Evolutionary conservation across 225 moss, liverwort and hornwort species (phyloP).

Genomic region (Takakia lepidozioides): DNA sequence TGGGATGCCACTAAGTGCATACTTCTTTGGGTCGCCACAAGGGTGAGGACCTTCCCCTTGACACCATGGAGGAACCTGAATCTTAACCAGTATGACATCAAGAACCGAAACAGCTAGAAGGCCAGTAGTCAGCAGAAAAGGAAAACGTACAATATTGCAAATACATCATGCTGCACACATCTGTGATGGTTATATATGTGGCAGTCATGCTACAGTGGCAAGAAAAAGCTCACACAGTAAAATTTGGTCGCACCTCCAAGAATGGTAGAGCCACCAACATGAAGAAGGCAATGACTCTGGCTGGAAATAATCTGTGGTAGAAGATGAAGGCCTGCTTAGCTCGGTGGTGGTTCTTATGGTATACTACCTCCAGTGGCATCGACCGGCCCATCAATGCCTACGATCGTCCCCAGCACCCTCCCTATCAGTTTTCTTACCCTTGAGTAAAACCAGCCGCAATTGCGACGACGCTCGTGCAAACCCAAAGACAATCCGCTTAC

Average conservation of each 20-base stretch:
- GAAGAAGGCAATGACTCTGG: constrained; percentile 24
- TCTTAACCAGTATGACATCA: background rate
- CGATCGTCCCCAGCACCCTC: background rate
- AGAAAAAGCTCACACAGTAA: background rate
- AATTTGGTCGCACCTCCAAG: constrained; percentile 27
- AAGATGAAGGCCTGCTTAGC: constrained; percentile 32
- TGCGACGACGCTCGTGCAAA: no score
- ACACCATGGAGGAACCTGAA: constrained; percentile 49
- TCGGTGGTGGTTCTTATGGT: constrained; percentile 17
- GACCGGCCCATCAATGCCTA: constrained; percentile 24
- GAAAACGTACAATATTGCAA: background rate
- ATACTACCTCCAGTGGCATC: constrained; percentile 37
- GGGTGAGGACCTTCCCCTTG: constrained; percentile 29
- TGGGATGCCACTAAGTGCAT: constrained; percentile 42
- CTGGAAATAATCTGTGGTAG: constrained; percentile 20
- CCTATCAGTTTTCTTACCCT: background rate
- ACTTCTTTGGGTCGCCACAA: constrained; percentile 44
- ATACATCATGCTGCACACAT: background rate
- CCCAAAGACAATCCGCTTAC: background rate
- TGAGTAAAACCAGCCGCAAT: no score
- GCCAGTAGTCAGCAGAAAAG: background rate
- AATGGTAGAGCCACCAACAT: constrained; percentile 33
- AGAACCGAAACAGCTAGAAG: constrained; percentile 3
- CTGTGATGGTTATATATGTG: background rate
- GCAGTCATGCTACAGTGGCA: background rate